Evolutionary conservation across 371 early-diverging fungal species (phyloP), one percentile per base, ranked within the genome.

Genomic region (Mucor circinelloides): DNA sequence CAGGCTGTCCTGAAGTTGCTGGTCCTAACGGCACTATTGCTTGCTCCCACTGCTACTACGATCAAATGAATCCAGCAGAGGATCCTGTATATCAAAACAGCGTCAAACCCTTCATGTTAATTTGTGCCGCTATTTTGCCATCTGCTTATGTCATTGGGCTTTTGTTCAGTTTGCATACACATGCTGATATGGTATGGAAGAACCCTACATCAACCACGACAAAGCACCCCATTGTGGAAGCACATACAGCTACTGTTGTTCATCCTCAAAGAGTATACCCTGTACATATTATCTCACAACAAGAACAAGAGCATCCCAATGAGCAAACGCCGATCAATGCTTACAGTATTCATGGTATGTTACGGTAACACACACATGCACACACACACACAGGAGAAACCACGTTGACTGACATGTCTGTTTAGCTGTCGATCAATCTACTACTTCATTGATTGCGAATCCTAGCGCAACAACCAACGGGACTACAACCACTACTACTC

Each of bases 141-240:
- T 82, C 94, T 9, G 88, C 95, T 25, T 98, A 98, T 76, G 72
- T 91, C 42, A 90, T 97, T 68, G 97, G 96, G 27, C 85, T 98
- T 60, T 88, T 92, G 85, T 98, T 97, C 66, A 94, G 96, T 63
- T 89, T 98, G 40, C 86, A 92, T 54, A 98, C 98, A 0, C 98
- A 98, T 68, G 91, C 91, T 28, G 87, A 90, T 58, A 89, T 91
- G 74, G 95, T 97, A 36, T 97, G 94, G 87, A 85, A 92, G 70
- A 76, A 79, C 31, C 69, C 82, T 21, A 34, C 61, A 10, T 62
- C 62, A 10, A 28, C 15, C 12, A 42, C 63, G 19, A 21, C 50
- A 3, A 28, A 48, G 25, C 62, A 65, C 17, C 31, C 58, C 12
- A 6, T 34, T 32, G 50, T 30, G 15, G 27, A 32, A 10, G 42